Conservation (phyloP, 1,139 yeast species). For the Wickerhamiella pararugosa region DNA sequence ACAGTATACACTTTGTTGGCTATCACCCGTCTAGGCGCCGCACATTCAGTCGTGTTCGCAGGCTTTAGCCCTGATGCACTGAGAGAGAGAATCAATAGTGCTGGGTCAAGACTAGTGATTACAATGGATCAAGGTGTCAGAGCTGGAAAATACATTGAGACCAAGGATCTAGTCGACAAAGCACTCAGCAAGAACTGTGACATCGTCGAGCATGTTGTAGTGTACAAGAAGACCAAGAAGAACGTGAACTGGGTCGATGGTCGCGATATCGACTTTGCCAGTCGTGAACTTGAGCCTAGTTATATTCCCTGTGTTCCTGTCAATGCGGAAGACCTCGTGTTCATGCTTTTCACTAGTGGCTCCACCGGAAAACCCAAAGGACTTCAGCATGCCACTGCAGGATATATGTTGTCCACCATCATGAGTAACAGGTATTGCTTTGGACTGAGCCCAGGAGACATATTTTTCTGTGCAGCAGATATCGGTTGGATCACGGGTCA, state of each 20-base stretch:
- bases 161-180: conserved; percentile 71
- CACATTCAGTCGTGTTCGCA: conserved; percentile 74
- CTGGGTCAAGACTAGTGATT: conserved; percentile 55
- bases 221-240: conserved; percentile 55
- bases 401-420: conserved; percentile 57
- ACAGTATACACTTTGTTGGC: conserved; percentile 61
- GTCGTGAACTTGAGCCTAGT: conserved; percentile 48
- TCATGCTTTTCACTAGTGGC: conserved; percentile 52
- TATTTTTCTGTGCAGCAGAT: conserved; percentile 73
- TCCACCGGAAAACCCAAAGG: conserved; percentile 62
- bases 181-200: conserved; percentile 58
- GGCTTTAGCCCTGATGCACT: conserved; percentile 67
- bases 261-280: conserved; percentile 76
- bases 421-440: conserved; percentile 60
- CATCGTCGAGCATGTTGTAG: conserved; percentile 50
- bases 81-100: conserved; percentile 63
- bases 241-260: conserved; percentile 46
- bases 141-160: conserved; percentile 72
- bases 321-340: conserved; percentile 45
- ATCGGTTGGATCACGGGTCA: conserved; percentile 88
- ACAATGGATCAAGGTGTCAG: conserved; percentile 72
- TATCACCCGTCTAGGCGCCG: conserved; percentile 62
- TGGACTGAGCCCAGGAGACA: conserved; percentile 59
- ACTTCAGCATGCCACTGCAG: conserved; percentile 63
- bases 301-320: conserved; percentile 49